Base-by-base conservation (phyloP, 441 rosid species). In the Flueggea neowawraea region DNA sequence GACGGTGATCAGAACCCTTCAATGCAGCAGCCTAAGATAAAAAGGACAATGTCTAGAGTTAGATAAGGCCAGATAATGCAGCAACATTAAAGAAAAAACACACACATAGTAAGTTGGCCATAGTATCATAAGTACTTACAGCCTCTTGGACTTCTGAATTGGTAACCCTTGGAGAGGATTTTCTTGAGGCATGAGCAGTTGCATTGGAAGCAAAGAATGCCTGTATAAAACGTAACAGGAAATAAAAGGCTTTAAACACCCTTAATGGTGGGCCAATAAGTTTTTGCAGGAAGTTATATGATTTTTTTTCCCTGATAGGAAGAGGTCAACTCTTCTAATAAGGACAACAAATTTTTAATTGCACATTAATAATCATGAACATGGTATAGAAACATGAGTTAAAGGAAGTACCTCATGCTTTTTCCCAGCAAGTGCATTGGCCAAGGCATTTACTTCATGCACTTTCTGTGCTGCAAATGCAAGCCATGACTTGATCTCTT, bases 381-480 rank as follows among this genome's bases (percentile, higher is more conserved):
- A 33, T 33, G 39, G 39, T 33, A 33, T 33, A 33, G n/a, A n/a
- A 33, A 33, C 39, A 33, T 6, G 6, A 45, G 14, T 11, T 3
- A 45, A 12, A 55, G 48, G 47, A 31, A 32, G 4, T 82, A 94
- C 99, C 97, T 84, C 88, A 76, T 91, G 86, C 60, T 73, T 84
- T 44, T 74, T 80, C 47, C 97, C 96, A 32, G 78, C 82, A 74
- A 94, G 76, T 64, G 96, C 90, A 84, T 86, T 84, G 66, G 96
- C 96, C 77, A 94, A 74, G 60, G 92, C 94, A 71, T 87, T 84
- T 55, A 94, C 97, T 84, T 94, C 99, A 70, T 84, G 74, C 54
- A 94, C 83, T 80, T 94, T 94, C 66, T 94, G 99, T 53, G 97
- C 99, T 39, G 97, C 96, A 75, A 94, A 94, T 57, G 99, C 97